phyloP scores from a whole-genome alignment of 2,329 filamentous ascomycete genomes.

The Onygenales sp. region DNA sequence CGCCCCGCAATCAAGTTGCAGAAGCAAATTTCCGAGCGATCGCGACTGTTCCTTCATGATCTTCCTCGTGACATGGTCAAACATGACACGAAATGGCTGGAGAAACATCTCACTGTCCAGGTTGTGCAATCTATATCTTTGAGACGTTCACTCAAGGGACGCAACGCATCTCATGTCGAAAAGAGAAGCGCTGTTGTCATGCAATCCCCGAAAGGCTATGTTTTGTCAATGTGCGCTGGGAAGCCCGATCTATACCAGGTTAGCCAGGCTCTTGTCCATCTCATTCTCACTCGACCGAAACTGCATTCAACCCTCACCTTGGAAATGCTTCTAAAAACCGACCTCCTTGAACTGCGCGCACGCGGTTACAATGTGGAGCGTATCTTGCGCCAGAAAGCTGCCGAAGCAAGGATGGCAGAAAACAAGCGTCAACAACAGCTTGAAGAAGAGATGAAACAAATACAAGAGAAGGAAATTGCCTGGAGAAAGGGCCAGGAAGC shows the following conservation, averaged over 20 bases:
- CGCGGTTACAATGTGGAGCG: conserved; percentile 96
- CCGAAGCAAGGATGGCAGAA: conserved; percentile 79
- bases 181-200: conserved; percentile 66
- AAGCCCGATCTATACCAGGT: conserved; percentile 84
- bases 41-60: conserved; percentile 82
- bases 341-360: conserved; percentile 68
- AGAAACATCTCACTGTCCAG: conserved; percentile 70
- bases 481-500: conserved; percentile 33
- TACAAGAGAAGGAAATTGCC: conserved; percentile 50
- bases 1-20: conserved; percentile 59
- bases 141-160: conserved; percentile 63
- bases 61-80: conserved; percentile 69
- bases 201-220: conserved; percentile 46
- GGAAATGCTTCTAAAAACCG: conserved; percentile 80
- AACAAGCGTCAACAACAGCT: conserved; percentile 63
- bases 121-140: conserved; percentile 71
- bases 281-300: conserved; percentile 72
- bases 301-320: conserved; percentile 85
- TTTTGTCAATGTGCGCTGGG: conserved; percentile 65
- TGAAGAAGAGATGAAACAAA: conserved; percentile 60
- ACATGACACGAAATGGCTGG: conserved; percentile 83
- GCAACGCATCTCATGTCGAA: conserved; percentile 60
- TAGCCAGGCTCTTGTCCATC: conserved; percentile 71
- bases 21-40: conserved; percentile 76
- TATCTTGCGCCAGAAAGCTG: conserved; percentile 78